Conservation (phyloP, 1,284 basidiomycete species). For the Chalciporus sp. region DNA sequence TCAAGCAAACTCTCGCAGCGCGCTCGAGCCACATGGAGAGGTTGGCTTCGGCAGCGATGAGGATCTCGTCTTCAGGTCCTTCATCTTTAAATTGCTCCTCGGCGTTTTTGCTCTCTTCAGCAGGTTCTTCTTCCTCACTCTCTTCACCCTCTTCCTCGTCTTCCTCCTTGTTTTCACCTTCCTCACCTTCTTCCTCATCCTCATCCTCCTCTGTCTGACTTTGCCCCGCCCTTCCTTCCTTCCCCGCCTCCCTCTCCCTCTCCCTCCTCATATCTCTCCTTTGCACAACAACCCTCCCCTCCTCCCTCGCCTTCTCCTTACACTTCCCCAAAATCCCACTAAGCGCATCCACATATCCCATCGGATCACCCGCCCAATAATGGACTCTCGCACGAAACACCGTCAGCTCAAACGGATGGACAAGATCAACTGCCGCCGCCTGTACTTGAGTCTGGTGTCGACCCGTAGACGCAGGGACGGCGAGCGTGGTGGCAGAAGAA, state of each 20-base stretch:
- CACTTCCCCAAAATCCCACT: constrained; percentile 79
- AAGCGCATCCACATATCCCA: constrained; percentile 78
- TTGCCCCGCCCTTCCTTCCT: not conserved
- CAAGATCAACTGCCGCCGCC: constrained; percentile 43
- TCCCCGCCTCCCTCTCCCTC: not conserved
- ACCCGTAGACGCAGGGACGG: not conserved
- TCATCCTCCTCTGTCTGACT: not conserved
- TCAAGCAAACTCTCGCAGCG: constrained; percentile 65
- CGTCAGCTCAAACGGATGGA: constrained; percentile 80
- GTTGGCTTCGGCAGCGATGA: constrained; percentile 40
- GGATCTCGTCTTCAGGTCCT: constrained; percentile 16
- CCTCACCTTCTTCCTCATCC: not conserved
- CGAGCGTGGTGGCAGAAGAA: not conserved
- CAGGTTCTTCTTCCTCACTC: not conserved
- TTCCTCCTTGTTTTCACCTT: not conserved
- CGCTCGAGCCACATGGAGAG: constrained; percentile 79
- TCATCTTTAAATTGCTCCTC: constrained; percentile 3
- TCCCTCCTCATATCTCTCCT: constrained; percentile 38
- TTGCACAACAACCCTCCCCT: constrained; percentile 31
- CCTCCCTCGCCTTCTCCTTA: constrained; percentile 55
- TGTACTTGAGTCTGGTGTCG: not conserved
- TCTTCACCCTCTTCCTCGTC: not conserved
- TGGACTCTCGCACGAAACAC: constrained; percentile 69
- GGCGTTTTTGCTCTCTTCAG: not conserved
- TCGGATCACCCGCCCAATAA: constrained; percentile 75